Evolutionary conservation across 2,329 filamentous ascomycete genomes (phyloP).

Genomic region (Colletotrichum eleusines): DNA sequence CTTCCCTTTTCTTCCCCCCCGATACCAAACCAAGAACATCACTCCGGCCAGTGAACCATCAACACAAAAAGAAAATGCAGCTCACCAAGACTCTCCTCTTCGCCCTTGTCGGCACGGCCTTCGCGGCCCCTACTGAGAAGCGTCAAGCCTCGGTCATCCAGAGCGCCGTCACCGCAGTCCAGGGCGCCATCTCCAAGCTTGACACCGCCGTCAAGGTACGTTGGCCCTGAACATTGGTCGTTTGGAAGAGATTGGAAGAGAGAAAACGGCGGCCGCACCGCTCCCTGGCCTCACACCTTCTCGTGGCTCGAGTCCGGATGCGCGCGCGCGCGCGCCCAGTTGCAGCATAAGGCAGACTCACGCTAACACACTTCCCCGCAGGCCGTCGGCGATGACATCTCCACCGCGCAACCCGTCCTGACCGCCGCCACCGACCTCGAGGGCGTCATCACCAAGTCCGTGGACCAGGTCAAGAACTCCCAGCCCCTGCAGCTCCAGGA

Average conservation of each 20-base stretch:
- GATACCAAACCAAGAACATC: conserved; percentile 10
- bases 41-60: conserved; percentile 39
- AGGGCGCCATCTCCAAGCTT: conserved; percentile 68
- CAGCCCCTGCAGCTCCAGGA: conserved; percentile 44
- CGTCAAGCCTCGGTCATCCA: conserved; percentile 67
- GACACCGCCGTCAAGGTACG: conserved; percentile 45
- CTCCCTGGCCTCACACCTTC: background rate
- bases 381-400: conserved; percentile 61
- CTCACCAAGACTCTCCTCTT: conserved; percentile 37
- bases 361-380: background rate
- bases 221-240: background rate
- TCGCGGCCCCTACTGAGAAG: conserved; percentile 34
- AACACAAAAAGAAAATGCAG: conserved; percentile 35
- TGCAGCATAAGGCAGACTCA: background rate
- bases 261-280: background rate
- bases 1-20: background rate
- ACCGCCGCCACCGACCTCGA: conserved; percentile 43
- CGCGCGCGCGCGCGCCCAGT: too few species aligned
- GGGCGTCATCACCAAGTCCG: conserved; percentile 41
- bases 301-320: background rate
- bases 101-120: conserved; percentile 34
- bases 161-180: conserved; percentile 69
- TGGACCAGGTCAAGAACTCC: conserved; percentile 45
- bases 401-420: conserved; percentile 51
- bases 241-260: too few species aligned